Evolutionary conservation across 352 stramenopile species (phyloP), one percentile per base, ranked within the genome.

Genomic region (Phytopythium cucurbitacearum): DNA sequence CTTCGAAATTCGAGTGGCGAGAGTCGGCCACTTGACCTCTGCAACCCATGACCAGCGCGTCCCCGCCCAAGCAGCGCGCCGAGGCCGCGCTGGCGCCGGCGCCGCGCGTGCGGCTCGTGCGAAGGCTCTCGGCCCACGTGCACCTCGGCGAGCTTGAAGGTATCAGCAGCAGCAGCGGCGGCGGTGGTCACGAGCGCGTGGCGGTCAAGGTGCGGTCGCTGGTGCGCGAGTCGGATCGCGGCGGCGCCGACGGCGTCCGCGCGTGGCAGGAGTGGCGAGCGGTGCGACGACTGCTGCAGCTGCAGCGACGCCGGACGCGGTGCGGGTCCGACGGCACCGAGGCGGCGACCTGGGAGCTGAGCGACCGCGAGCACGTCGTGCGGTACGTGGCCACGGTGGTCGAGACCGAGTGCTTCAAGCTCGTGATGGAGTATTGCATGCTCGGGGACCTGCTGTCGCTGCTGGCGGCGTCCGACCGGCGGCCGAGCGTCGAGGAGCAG

Each of bases 361-460:
- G 37, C 21, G 48, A 53, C 9, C 36, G 48, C 9, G 48, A 11
- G 3, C 13, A 41, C 53, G 59, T 89, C 12, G 65, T 89, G n/a
- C 56, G 51, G 8, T 81, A 80, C 54, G 62, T 62, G 28, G 51
- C 57, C 41, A 73, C 74, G 39, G 77, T 70, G 16, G 62, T 84
- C 38, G 62, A 76, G 32, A 69, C 68, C 35, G 59, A 76, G 38
- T 66, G 56, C 13, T 62, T 81, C 40, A 75, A 75, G 33, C 59
- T 87, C 34, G 69, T 80, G 50, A 86, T 87, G 65, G 76, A 90
- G 40, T 85, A 69, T 49, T 89, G 80, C 55, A 55, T 57, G 1
- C 53, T 65, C 32, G 67, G 75, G 8, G 77, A 88, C 43, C 63
- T 91, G 13, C 70, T 73, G 10, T 62, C 65, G 28, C 64, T 73